Conservation (phyloP, 208 protist genomes). For the Willaertia magna region DNA sequence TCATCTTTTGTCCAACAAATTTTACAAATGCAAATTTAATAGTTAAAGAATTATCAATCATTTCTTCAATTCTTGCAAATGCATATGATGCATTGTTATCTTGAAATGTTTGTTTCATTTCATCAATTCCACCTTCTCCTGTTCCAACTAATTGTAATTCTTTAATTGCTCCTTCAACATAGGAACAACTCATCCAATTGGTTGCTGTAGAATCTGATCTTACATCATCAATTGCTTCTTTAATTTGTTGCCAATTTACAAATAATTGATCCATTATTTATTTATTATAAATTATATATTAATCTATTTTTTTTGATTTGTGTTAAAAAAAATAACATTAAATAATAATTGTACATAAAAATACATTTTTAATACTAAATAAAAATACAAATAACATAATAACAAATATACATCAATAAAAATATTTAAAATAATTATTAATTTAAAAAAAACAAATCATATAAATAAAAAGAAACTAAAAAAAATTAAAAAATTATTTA, state of each 20-base stretch:
- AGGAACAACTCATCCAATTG: background rate
- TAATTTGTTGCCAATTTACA: background rate
- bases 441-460: too few relatives aligned
- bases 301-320: too few relatives aligned
- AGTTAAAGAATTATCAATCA: background rate
- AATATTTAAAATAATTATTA: too few relatives aligned
- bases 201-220: background rate
- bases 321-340: too few relatives aligned
- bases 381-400: too few relatives aligned
- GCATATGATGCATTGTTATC: background rate
- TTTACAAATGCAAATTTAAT: conserved; percentile 10
- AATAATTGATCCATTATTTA: background rate
- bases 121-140: background rate
- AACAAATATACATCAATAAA: too few relatives aligned
- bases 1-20: background rate
- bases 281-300: too few relatives aligned
- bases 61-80: background rate
- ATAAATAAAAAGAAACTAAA: too few relatives aligned
- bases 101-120: background rate
- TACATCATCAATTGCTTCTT: background rate
- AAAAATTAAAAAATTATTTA: too few relatives aligned
- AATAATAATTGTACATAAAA: too few relatives aligned
- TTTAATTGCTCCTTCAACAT: background rate
- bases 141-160: background rate
- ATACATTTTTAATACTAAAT: too few relatives aligned